Evolutionary conservation across 2,329 filamentous ascomycete genomes (phyloP).

Genomic region (Xylariomycetidae sp.): DNA sequence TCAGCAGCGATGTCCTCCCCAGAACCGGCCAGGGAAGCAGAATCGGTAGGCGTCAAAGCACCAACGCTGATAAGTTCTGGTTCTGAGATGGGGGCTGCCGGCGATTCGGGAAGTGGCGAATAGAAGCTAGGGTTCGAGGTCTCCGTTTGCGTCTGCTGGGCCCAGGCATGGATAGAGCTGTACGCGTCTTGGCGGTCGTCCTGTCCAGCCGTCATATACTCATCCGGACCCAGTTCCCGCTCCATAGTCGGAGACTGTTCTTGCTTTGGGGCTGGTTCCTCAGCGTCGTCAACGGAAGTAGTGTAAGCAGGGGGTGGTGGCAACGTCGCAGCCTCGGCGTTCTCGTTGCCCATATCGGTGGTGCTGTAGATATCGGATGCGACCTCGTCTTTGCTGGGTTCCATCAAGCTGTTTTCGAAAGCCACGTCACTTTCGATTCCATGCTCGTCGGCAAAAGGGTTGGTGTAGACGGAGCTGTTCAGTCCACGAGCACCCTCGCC

Average conservation of each 20-base stretch:
- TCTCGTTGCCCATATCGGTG: slow-evolving; percentile 36
- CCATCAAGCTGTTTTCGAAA: slow-evolving; percentile 35
- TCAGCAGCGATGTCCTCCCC: slow-evolving; percentile 43
- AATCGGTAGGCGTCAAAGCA: slow-evolving; percentile 54
- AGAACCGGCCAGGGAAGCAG: slow-evolving; percentile 47
- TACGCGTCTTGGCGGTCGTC: slow-evolving; percentile 40
- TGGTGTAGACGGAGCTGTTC: slow-evolving; percentile 42
- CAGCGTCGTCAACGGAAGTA: slow-evolving; percentile 18
- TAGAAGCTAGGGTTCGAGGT: slow-evolving; percentile 50
- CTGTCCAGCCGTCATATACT: slow-evolving; percentile 48
- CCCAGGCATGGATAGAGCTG: slow-evolving; percentile 60
- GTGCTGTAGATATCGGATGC: slow-evolving; percentile 53
- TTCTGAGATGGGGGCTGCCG: slow-evolving; percentile 41
- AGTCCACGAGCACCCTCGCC: slow-evolving; percentile 43
- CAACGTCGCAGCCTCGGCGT: slow-evolving; percentile 10
- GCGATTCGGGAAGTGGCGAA: slow-evolving; percentile 47
- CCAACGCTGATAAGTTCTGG: slow-evolving; percentile 47
- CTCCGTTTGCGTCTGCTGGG: too few species aligned
- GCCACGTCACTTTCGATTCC: slow-evolving; percentile 47
- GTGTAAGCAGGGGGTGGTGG: slow-evolving; percentile 17
- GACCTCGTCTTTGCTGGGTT: slow-evolving; percentile 40
- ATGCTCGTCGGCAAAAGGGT: slow-evolving; percentile 55
- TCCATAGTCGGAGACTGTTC: slow-evolving; percentile 29
- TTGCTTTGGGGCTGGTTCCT: slow-evolving; percentile 9
- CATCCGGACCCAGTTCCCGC: slow-evolving; percentile 34